phyloP scores from a whole-genome alignment of 805 yeast species.

The Maudiozyma saulgeensis region DNA sequence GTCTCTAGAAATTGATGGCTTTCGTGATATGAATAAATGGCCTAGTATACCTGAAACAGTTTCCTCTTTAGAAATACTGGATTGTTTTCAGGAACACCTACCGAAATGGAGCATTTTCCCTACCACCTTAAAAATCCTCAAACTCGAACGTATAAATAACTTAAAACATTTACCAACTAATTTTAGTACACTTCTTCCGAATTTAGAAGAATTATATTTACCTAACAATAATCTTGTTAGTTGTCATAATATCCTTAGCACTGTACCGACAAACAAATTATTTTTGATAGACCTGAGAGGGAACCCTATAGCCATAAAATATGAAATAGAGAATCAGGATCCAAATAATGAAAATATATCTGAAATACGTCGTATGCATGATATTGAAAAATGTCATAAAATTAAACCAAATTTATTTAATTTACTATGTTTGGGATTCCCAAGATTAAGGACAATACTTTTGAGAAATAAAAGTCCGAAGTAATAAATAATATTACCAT shows the following conservation, averaged over 20 bases:
- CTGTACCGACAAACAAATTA: conserved; percentile 7
- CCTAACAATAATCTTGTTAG: conserved; percentile 14
- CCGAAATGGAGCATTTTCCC: conserved; percentile 13
- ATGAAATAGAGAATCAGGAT: conserved; percentile 1
- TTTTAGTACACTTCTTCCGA: conserved; percentile 10
- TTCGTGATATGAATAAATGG: conserved; percentile 3
- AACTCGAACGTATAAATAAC: conserved; percentile 9
- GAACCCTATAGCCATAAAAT: conserved; percentile 3
- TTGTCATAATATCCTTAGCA: conserved; percentile 9
- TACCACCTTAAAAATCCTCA: conserved; percentile 7
- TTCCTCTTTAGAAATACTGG: conserved; percentile 2
- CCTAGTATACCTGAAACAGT: conserved; percentile 1
- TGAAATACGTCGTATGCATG: background rate
- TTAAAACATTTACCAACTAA: conserved; percentile 8
- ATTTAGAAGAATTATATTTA: conserved; percentile 13
- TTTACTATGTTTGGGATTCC: background rate
- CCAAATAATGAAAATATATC: background rate
- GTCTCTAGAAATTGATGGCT: conserved; percentile 4
- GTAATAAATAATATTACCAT: background rate
- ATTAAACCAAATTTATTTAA: background rate
- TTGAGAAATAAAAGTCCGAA: conserved; percentile 1
- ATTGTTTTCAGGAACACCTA: conserved; percentile 5
- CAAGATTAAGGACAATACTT: background rate
- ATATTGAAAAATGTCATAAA: background rate
- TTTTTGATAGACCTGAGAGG: conserved; percentile 2